Evolutionary conservation across 345 rosid genomes (phyloP).

Genomic region (Linum tenue): DNA sequence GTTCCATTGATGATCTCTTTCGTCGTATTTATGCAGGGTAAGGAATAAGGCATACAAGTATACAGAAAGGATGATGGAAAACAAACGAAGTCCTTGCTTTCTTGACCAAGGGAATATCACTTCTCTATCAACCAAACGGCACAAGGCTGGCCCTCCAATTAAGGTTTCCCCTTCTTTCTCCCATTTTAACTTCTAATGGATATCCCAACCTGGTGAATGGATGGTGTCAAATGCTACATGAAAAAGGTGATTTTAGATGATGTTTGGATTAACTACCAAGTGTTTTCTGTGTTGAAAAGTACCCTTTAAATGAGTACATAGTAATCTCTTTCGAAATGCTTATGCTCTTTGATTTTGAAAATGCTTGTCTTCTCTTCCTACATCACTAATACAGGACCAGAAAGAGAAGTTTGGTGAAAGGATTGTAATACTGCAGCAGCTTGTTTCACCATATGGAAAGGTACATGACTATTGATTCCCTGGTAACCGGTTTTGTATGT

Average conservation of each 20-base stretch:
- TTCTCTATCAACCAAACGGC: constrained; percentile 58
- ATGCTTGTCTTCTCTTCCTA: constrained; percentile 8
- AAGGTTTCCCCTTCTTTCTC: constrained; percentile 39
- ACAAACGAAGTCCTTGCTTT: constrained; percentile 61
- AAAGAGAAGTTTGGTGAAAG: constrained; percentile 89
- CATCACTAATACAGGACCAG: constrained; percentile 43
- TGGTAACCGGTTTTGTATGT: not conserved
- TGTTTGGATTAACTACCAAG: too few species aligned
- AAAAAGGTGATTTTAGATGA: too few species aligned
- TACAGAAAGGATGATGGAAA: constrained; percentile 49
- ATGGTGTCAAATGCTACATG: too few species aligned
- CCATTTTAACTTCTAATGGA: not conserved
- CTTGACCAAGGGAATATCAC: constrained; percentile 47
- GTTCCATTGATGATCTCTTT: constrained; percentile 12
- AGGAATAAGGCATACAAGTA: constrained; percentile 24
- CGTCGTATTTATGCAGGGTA: constrained; percentile 23
- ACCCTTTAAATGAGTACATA: not conserved
- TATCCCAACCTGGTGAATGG: too few species aligned
- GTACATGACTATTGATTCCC: constrained; percentile 23
- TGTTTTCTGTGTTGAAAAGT: too few species aligned
- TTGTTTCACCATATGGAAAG: constrained; percentile 97
- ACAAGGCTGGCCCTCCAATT: constrained; percentile 55
- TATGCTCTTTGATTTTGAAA: not conserved
- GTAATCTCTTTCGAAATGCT: not conserved
- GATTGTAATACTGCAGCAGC: constrained; percentile 77